Base-by-base conservation (phyloP, 2,329 filamentous ascomycete species). In the Venturia asperata region DNA sequence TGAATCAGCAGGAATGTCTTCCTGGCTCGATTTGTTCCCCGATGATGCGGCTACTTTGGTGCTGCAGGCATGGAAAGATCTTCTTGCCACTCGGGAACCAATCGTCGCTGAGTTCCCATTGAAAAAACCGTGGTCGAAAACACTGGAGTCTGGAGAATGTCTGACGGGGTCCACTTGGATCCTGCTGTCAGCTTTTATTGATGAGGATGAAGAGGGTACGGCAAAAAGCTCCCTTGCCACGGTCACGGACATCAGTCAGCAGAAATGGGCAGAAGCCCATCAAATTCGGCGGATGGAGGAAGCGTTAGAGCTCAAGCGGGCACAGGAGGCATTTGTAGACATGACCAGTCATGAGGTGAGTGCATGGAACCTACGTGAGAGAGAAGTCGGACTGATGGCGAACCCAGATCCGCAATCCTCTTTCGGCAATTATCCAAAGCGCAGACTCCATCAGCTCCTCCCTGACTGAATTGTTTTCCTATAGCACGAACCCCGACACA, bases 241-340 rank as follows among this genome's bases (percentile, higher is more conserved):
- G 13, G 19, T 65, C 13, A 65, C 56, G 3, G 58, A 65, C 58
- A 65, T 65, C 34, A 43, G 61, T 34, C 34, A 52, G 21, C 55
- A 39, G 34, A 65, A 65, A 55, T 63, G 55, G 27, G 63, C 63
- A 19, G 62, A 64, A 55, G 47, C 24, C 7, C 37, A 41, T 27
- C 63, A 64, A 47, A 41, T 17, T 15, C 30, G 21, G 2, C 63
- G 63, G 13, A 45, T 60, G 27, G 64, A 65, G 45, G 64, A 65
- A 34, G 64, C 64, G 13, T n/a, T 65, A 5, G 58, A 65, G 34
- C 39, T 42, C 19, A 65, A 65, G 21, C 64, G 73, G 27, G 73
- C 76, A 42, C 75, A 76, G 56, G 74, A 76, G 58, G 73, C 72
- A 15, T 77, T 77, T 63, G 76, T 77, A 61, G 74, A 77, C 45